Evolutionary conservation across 805 yeast species (phyloP).

Genomic region (Pichia rugopelliculosa): DNA sequence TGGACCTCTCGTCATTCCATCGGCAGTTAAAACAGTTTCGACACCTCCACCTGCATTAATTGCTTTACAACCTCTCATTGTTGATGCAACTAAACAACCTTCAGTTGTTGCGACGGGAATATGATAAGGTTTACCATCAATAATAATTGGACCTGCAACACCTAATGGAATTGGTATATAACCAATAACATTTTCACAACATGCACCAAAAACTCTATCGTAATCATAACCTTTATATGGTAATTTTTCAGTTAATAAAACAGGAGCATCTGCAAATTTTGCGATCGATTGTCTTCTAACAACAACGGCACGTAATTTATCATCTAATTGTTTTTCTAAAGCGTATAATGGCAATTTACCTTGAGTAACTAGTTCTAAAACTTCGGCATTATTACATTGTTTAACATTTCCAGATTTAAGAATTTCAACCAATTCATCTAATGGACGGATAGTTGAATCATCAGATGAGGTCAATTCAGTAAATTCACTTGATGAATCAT

Average conservation of each 20-base stretch:
- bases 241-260: conserved; percentile 58
- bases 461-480: conserved; percentile 8
- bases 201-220: conserved; percentile 95
- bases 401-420: conserved; percentile 68
- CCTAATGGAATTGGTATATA: conserved; percentile 96
- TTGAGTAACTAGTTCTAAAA: conserved; percentile 56
- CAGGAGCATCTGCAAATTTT: conserved; percentile 71
- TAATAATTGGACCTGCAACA: conserved; percentile 91
- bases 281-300: conserved; percentile 94
- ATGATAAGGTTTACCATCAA: conserved; percentile 82
- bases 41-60: conserved; percentile 97
- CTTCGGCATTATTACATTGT: conserved; percentile 63
- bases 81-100: conserved; percentile 96
- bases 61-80: conserved; percentile 99
- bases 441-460: conserved; percentile 31
- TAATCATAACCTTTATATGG: conserved; percentile 85
- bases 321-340: conserved; percentile 82
- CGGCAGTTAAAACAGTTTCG: conserved; percentile 81
- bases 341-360: conserved; percentile 91
- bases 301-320: conserved; percentile 86
- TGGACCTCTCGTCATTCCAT: conserved; percentile 99
- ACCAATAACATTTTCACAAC: conserved; percentile 98
- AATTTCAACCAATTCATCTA: conserved; percentile 56
- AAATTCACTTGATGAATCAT: conserved; percentile 20
- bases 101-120: conserved; percentile 99